phyloP scores from a whole-genome alignment of 805 yeast species.

The Yarrowia keelungensis region DNA sequence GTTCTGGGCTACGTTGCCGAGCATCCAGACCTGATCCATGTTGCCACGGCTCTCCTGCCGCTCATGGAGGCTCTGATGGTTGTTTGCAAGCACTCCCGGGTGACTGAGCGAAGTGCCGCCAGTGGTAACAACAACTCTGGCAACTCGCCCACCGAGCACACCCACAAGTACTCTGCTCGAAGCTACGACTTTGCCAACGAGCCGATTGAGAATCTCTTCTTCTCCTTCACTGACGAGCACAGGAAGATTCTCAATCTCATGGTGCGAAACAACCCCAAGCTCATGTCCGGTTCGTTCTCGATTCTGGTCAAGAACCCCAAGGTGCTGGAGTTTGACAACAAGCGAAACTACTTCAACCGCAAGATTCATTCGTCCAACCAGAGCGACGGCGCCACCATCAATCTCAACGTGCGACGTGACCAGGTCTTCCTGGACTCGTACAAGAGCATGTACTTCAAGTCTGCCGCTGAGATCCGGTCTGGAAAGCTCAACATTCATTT shows the following conservation, averaged over 20 bases:
- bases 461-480: constrained; percentile 72
- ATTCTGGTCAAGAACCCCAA: constrained; percentile 86
- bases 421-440: constrained; percentile 93
- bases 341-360: constrained; percentile 81
- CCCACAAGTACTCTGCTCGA: constrained; percentile 60
- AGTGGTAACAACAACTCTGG: not conserved
- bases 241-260: constrained; percentile 86
- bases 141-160: constrained; percentile 25
- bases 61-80: constrained; percentile 93
- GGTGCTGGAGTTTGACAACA: constrained; percentile 93
- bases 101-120: constrained; percentile 43
- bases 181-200: constrained; percentile 72
- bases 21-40: constrained; percentile 60
- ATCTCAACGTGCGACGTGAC: constrained; percentile 79
- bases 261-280: constrained; percentile 88
- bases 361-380: constrained; percentile 61
- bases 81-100: constrained; percentile 86
- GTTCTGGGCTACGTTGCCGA: constrained; percentile 70
- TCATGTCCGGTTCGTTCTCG: constrained; percentile 95
- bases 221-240: constrained; percentile 87
- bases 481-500: constrained; percentile 81
- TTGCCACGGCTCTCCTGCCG: constrained; percentile 84
- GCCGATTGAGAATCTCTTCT: constrained; percentile 79
- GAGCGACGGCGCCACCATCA: constrained; percentile 51
- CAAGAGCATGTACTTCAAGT: constrained; percentile 77